A percentile compares a stretch with the other conserved stretches of the same genome.
Evolutionary conservation across 306 rosid genomes (phyloP).

Genomic region (Inga laurina): DNA sequence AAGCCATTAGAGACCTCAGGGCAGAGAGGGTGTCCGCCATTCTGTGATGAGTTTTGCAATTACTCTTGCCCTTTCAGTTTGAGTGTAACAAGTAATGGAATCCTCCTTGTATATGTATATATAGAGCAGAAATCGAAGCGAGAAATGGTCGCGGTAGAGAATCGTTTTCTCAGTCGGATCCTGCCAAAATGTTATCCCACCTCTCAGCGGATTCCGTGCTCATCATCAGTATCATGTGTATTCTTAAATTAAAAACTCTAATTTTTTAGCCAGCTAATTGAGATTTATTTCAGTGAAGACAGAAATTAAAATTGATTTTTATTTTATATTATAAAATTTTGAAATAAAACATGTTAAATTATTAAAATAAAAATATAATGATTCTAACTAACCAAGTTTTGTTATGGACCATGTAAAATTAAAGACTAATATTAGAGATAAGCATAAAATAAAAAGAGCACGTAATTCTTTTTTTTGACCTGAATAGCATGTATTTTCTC

Average conservation of each 20-base stretch:
- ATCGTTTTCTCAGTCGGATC: background rate
- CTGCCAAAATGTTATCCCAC: background rate
- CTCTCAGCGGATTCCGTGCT: background rate
- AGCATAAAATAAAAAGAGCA: too few relatives aligned
- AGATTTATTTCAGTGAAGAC: background rate
- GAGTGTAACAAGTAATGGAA: background rate
- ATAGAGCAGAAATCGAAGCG: background rate
- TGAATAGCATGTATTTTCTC: too few relatives aligned
- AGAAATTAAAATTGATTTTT: too few relatives aligned
- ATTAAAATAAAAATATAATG: too few relatives aligned
- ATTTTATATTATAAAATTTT: too few relatives aligned
- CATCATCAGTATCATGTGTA: background rate
- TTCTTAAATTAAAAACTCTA: too few relatives aligned
- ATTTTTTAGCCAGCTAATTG: background rate
- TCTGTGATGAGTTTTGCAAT: background rate
- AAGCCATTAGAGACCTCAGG: slow-evolving; percentile 77
- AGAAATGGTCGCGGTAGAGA: background rate
- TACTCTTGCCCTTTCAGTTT: background rate
- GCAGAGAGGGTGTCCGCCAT: slow-evolving; percentile 76
- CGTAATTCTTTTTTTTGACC: too few relatives aligned
- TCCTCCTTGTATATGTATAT: background rate
- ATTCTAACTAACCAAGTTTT: background rate
- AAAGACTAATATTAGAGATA: background rate
- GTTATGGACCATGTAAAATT: background rate
- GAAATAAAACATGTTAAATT: too few relatives aligned